Evolutionary conservation across 139 green algal species (phyloP).

Genomic region (Closterium sp.): DNA sequence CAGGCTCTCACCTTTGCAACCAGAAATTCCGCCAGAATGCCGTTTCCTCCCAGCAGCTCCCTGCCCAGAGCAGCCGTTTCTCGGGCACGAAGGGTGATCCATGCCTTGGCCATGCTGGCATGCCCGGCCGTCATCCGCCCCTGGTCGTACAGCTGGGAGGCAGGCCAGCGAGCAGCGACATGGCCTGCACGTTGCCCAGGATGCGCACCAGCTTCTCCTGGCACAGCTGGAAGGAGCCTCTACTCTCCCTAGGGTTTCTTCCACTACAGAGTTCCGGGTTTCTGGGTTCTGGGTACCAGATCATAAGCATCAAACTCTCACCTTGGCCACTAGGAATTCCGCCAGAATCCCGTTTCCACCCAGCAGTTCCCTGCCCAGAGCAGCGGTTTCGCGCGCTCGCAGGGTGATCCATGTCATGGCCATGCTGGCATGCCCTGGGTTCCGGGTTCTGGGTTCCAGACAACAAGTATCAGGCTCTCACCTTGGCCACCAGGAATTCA

Average conservation of each 20-base stretch:
- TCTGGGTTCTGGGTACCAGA: neutral
- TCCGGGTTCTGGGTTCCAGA: neutral
- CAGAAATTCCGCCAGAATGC: conserved; percentile 84
- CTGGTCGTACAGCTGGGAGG: conserved; percentile 80
- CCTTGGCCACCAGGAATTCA: conserved; percentile 88
- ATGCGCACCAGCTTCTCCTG: conserved; percentile 64
- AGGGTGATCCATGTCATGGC: conserved; percentile 90
- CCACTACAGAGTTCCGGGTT: no score
- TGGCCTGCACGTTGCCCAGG: conserved; percentile 70
- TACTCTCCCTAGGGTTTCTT: neutral
- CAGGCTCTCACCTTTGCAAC: conserved; percentile 69
- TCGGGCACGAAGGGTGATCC: conserved; percentile 25
- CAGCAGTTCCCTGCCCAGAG: conserved; percentile 84
- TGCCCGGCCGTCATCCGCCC: conserved; percentile 81
- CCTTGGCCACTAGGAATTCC: conserved; percentile 88
- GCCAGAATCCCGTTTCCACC: conserved; percentile 89
- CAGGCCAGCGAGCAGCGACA: conserved; percentile 76
- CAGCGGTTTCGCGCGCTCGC: conserved; percentile 66
- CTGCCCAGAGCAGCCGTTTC: conserved; percentile 80
- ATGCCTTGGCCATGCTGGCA: conserved; percentile 78
- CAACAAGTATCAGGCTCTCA: neutral
- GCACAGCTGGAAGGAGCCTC: neutral
- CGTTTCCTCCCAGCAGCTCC: conserved; percentile 91
- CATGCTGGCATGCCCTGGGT: conserved; percentile 76
- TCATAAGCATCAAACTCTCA: neutral